These are phyloP conservation scores for Gnetum montanum DNA, from an alignment of 75 land plant genomes.

Conservation along the genomic window DNA sequence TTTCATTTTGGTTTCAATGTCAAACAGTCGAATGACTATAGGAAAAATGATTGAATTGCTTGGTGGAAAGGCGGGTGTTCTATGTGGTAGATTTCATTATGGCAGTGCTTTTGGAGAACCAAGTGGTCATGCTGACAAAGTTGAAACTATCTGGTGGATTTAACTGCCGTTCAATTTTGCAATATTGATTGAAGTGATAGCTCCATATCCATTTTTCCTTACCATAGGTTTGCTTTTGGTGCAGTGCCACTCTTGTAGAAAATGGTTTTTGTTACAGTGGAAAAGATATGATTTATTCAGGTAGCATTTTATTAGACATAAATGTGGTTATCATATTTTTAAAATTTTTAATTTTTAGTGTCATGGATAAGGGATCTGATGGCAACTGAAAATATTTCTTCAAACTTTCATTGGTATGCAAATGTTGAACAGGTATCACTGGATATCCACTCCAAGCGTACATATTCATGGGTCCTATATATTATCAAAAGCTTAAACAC, in stretches of 20 bases:
- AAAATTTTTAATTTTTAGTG: no score
- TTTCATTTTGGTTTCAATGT: no score
- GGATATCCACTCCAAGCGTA: conserved; percentile 93
- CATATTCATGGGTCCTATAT: conserved; percentile 98
- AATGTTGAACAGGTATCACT: conserved; percentile 73
- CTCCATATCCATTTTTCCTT: background rate
- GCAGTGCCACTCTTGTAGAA: conserved; percentile 81
- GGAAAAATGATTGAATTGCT: conserved; percentile 99
- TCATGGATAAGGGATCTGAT: no score
- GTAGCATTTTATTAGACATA: no score
- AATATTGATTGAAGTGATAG: no score
- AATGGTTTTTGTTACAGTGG: conserved; percentile 95
- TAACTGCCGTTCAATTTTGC: background rate
- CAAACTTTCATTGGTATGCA: no score
- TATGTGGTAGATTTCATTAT: conserved; percentile 85
- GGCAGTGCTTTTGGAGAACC: conserved; percentile 99
- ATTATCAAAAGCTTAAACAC: conserved; percentile 95
- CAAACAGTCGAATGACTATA: conserved; percentile 93
- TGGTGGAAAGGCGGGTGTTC: conserved; percentile 97
- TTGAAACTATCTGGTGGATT: conserved; percentile 82
- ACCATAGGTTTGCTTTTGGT: conserved; percentile 2
- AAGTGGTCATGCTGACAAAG: conserved; percentile 97
- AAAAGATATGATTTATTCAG: conserved; percentile 94
- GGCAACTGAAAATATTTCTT: no score
- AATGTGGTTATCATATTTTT: no score